Evolutionary conservation across 108 stramenopile genomes (phyloP).

Genomic region (Seminavis robusta): DNA sequence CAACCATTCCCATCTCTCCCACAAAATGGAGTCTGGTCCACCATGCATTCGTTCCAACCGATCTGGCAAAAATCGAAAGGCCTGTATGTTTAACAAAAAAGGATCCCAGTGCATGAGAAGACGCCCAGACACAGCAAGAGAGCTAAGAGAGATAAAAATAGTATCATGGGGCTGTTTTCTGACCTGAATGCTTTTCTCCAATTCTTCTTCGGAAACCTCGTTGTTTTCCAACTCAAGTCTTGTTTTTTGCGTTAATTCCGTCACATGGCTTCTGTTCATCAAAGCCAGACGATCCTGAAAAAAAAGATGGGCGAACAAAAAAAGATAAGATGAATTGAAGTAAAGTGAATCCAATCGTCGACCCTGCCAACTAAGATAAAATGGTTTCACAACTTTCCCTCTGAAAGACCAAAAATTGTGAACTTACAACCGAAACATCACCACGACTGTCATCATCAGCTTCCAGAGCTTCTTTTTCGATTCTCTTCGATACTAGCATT

Average conservation of each 20-base stretch:
- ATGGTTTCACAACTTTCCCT: background rate
- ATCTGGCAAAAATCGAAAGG: constrained; percentile 38
- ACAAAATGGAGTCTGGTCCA: constrained; percentile 43
- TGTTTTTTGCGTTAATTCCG: constrained; percentile 48
- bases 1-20: constrained; percentile 63
- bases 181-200: constrained; percentile 30
- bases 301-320: background rate
- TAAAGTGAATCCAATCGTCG: background rate
- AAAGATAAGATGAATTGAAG: background rate
- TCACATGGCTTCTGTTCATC: constrained; percentile 23
- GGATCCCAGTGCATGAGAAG: no score
- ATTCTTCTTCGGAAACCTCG: constrained; percentile 30
- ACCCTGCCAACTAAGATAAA: background rate
- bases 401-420: no score
- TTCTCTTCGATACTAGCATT: constrained; percentile 40
- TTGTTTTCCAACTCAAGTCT: constrained; percentile 38
- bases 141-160: no score
- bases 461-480: constrained; percentile 16
- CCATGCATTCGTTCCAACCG: constrained; percentile 52
- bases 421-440: constrained; percentile 14
- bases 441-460: background rate
- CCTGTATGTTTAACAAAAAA: constrained; percentile 3
- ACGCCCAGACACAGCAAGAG: no score
- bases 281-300: constrained; percentile 16
- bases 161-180: no score